A percentile compares a stretch with the other conserved stretches of the same genome.
phyloP scores from a whole-genome alignment of 2,329 filamentous ascomycete genomes.

The Pyrenochaeta sp. region DNA sequence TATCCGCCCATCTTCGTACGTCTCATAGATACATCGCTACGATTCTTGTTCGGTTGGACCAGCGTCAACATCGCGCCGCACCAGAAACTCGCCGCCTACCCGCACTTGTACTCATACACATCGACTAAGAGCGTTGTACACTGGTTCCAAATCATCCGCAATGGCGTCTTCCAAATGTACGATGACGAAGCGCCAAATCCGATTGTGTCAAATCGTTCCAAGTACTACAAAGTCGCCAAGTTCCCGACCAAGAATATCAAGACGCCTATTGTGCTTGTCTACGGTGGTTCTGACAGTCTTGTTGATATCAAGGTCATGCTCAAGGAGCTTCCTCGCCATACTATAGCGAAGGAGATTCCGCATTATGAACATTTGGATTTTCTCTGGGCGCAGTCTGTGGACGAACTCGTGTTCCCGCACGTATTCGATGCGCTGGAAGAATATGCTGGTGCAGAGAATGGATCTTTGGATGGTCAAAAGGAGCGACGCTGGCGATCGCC shows the following conservation, averaged over 20 bases:
- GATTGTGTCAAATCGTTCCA: conserved; percentile 72
- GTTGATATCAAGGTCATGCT: conserved; percentile 95
- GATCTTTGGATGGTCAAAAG: conserved; percentile 16
- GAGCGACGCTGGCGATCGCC: conserved; percentile 38
- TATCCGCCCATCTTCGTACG: conserved; percentile 94
- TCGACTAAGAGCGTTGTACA: conserved; percentile 97
- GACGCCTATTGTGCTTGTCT: conserved; percentile 91
- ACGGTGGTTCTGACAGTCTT: conserved; percentile 90
- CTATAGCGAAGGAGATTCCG: conserved; percentile 82
- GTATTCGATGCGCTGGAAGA: conserved; percentile 87
- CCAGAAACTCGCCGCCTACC: conserved; percentile 94
- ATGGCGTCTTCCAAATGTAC: conserved; percentile 96
- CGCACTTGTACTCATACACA: conserved; percentile 95
- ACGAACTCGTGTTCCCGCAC: conserved; percentile 84
- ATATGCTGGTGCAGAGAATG: conserved; percentile 51
- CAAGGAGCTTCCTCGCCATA: conserved; percentile 82
- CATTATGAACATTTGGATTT: conserved; percentile 98
- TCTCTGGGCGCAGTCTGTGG: conserved; percentile 87
- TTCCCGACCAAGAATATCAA: conserved; percentile 98
- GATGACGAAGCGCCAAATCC: conserved; percentile 90
- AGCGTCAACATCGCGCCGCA: conserved; percentile 81
- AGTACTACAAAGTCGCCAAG: conserved; percentile 95
- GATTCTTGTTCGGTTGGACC: conserved; percentile 89
- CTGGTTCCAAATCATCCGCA: conserved; percentile 99
- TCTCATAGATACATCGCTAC: conserved; percentile 80